Evolutionary conservation across 2,329 filamentous ascomycete genomes (phyloP).

Genomic region (Botrytis deweyae): DNA sequence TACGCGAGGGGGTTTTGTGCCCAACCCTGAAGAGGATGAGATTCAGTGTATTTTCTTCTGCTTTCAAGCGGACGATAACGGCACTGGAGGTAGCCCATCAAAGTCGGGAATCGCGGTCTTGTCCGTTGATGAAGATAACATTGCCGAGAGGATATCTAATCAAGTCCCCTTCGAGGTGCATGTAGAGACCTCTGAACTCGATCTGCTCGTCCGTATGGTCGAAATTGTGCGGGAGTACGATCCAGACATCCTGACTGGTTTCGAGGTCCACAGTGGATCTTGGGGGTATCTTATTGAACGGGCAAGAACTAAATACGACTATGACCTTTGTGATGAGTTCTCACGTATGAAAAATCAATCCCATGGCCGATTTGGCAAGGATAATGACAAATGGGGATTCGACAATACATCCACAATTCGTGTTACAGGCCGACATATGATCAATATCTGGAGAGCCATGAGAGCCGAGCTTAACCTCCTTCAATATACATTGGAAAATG

Average conservation of each 20-base stretch:
- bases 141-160: conserved; percentile 61
- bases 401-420: conserved; percentile 88
- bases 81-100: conserved; percentile 51
- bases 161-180: conserved; percentile 64
- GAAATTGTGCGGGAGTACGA: conserved; percentile 82
- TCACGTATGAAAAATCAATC: conserved; percentile 84
- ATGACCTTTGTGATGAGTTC: conserved; percentile 86
- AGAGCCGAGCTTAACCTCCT: conserved; percentile 84
- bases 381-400: conserved; percentile 89
- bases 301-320: conserved; percentile 81
- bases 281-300: conserved; percentile 97
- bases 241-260: conserved; percentile 90
- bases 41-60: conserved; percentile 90
- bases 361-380: conserved; percentile 80
- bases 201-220: conserved; percentile 80
- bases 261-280: conserved; percentile 88
- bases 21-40: conserved; percentile 88
- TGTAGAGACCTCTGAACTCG: conserved; percentile 76
- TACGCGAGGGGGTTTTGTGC: conserved; percentile 74
- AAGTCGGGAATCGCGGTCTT: conserved; percentile 73
- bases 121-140: conserved; percentile 54
- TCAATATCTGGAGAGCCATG: conserved; percentile 98
- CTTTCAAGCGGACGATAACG: conserved; percentile 71
- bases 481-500: conserved; percentile 96
- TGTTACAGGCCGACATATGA: conserved; percentile 91